A percentile compares a stretch with the other conserved stretches of the same genome.
Evolutionary conservation across 1,284 basidiomycete genomes (phyloP).

Genomic region (Hemileccinum hortonii): DNA sequence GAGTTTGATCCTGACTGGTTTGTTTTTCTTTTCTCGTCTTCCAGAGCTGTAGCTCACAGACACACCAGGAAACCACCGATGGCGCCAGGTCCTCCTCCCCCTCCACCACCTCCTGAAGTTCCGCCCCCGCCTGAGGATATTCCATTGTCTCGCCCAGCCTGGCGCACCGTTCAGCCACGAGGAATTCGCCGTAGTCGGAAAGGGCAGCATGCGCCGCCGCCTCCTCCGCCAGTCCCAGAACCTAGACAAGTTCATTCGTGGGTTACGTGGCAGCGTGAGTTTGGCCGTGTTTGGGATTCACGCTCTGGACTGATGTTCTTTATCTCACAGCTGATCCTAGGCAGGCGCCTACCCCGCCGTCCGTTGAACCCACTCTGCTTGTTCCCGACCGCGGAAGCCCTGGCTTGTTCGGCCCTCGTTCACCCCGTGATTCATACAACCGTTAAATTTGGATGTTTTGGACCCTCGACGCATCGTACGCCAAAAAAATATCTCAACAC

Average conservation of each 20-base stretch:
- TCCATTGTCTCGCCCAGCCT: slow-evolving; percentile 48
- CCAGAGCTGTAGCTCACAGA: slow-evolving; percentile 2
- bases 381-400: slow-evolving; percentile 55
- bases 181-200: slow-evolving; percentile 44
- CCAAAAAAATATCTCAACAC: background rate
- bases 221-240: slow-evolving; percentile 28
- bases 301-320: slow-evolving; percentile 6
- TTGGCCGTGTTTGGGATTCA: slow-evolving; percentile 11
- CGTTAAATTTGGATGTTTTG: slow-evolving; percentile 5
- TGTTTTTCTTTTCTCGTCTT: slow-evolving; percentile 13
- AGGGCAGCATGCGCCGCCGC: slow-evolving; percentile 30
- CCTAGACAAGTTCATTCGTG: slow-evolving; percentile 50
- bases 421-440: slow-evolving; percentile 43
- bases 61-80: slow-evolving; percentile 47
- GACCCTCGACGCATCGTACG: background rate
- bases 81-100: slow-evolving; percentile 37
- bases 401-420: slow-evolving; percentile 64
- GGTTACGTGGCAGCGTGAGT: slow-evolving; percentile 72
- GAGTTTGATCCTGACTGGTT: slow-evolving; percentile 75
- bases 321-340: slow-evolving; percentile 45
- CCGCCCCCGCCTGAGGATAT: slow-evolving; percentile 44
- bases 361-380: slow-evolving; percentile 49
- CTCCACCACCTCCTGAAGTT: slow-evolving; percentile 42
- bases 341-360: slow-evolving; percentile 49
- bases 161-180: slow-evolving; percentile 51